Conservation (phyloP, 345 rosid species). For the Pistacia integerrima region DNA sequence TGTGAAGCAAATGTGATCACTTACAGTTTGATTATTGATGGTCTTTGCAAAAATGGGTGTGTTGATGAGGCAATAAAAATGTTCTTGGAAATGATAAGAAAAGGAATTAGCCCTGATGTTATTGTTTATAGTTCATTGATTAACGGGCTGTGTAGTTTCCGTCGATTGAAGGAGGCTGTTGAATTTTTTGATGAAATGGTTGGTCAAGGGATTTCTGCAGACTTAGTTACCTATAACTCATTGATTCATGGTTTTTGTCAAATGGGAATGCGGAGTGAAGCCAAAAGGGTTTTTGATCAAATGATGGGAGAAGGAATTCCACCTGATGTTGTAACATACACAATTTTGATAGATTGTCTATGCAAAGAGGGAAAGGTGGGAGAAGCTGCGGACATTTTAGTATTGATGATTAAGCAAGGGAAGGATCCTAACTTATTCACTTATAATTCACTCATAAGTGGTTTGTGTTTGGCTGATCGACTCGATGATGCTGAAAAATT, state of each 20-base stretch:
- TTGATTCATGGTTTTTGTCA: slow-evolving; percentile 26
- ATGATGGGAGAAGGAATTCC: slow-evolving; percentile 27
- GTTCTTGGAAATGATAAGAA: slow-evolving; percentile 26
- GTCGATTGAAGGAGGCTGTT: slow-evolving; percentile 19
- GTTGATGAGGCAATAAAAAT: slow-evolving; percentile 22
- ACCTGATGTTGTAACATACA: slow-evolving; percentile 27
- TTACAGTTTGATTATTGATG: slow-evolving; percentile 30
- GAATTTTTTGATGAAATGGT: slow-evolving; percentile 23
- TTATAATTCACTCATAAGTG: slow-evolving; percentile 35
- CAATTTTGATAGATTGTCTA: slow-evolving; percentile 24
- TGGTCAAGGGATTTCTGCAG: slow-evolving; percentile 16
- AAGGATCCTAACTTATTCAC: slow-evolving; percentile 27
- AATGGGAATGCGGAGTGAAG: slow-evolving; percentile 27
- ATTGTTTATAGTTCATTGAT: slow-evolving; percentile 33
- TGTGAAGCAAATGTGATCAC: slow-evolving; percentile 23
- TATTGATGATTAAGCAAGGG: slow-evolving; percentile 26
- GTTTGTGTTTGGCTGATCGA: slow-evolving; percentile 33
- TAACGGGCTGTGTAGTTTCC: slow-evolving; percentile 24
- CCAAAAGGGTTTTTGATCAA: slow-evolving; percentile 17
- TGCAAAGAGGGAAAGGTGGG: slow-evolving; percentile 23
- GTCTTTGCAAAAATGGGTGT: slow-evolving; percentile 30
- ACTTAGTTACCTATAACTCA: slow-evolving; percentile 17
- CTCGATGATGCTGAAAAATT: slow-evolving; percentile 32
- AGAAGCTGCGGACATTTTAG: slow-evolving; percentile 27
- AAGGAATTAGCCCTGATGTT: slow-evolving; percentile 29